Base-by-base conservation (phyloP, 495 filamentous ascomycete species). In the Talaromyces liani region DNA sequence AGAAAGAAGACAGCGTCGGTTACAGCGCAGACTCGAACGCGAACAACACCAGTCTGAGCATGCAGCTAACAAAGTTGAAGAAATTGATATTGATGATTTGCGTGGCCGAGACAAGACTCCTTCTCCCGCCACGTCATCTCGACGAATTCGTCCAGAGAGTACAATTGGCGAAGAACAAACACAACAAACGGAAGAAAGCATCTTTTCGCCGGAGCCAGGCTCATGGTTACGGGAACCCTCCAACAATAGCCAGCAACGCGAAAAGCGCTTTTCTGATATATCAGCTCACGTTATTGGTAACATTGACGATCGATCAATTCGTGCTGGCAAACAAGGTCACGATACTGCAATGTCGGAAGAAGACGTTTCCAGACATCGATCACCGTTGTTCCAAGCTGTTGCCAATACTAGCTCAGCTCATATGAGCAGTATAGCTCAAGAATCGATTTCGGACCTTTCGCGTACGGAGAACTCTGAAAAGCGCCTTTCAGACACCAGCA, bases 11-110 rank as follows among this genome's bases (percentile, higher is more conserved):
- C 83, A 90, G 63, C 82, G 86, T 64, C 87, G 82, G 61, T 76
- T 96, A 49, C 83, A 88, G 63, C 80, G 86, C 49, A 83, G 82
- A 60, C 85, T 85, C 45, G 90, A 92, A 69, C 88, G 87, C 63
- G 89, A 93, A 65, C 73, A 69, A 66, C 64, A 31, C 12, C 24
- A 27, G 20, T 64, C 71, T 65, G 36, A 12, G 54, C 27, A 9
- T 18, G 63, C 53, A 12, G 27, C 12, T 8, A 54, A 22, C 49
- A 54, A 56, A 16, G 24, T 27, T 24, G 24, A 14, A 27, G 22
- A 56, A 16, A 31, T 18, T 20, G 39, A 51, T 31, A 24, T 47
- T 9, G 53, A 58, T 27, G 63, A 65, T 20, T n/a, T 62, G 18
- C 64, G 60, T 3, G 54, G 64, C 41, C 27, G 51, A 25, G 58